Conservation (phyloP, 1,139 yeast genomes). For the Debaryomyces coudertii region DNA sequence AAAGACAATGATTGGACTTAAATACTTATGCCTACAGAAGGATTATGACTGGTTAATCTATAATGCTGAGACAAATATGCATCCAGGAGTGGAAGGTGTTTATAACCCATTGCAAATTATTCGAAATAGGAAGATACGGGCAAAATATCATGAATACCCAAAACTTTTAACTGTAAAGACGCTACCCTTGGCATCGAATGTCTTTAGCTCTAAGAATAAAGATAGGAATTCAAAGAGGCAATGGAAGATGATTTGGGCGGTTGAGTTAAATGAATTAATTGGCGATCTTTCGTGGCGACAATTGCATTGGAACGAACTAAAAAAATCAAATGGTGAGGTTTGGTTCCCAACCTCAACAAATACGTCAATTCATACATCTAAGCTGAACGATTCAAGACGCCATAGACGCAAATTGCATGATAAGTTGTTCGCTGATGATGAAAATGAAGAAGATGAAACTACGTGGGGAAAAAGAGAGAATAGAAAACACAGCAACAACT, state of each 20-base stretch:
- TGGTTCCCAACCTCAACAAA: conserved; percentile 52
- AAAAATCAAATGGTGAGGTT: conserved; percentile 53
- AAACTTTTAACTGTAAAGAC: conserved; percentile 36
- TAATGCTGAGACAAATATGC: conserved; percentile 20
- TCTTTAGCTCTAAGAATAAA: conserved; percentile 46
- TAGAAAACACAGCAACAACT: neutral
- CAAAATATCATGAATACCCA: conserved; percentile 48
- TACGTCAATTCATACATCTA: neutral
- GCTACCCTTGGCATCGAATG: conserved; percentile 57
- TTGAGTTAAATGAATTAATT: conserved; percentile 63
- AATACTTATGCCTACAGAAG: conserved; percentile 52
- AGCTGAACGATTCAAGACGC: neutral
- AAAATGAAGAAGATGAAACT: conserved; percentile 12
- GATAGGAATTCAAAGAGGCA: conserved; percentile 27
- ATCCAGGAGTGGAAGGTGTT: conserved; percentile 61
- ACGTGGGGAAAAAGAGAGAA: neutral
- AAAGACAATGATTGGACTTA: conserved; percentile 51
- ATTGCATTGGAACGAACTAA: conserved; percentile 64
- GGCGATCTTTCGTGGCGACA: conserved; percentile 70
- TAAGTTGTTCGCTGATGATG: conserved; percentile 27
- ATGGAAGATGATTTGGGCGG: conserved; percentile 62
- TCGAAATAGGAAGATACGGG: conserved; percentile 63
- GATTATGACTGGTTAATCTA: conserved; percentile 27
- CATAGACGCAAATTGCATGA: conserved; percentile 30
- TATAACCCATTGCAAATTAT: conserved; percentile 83